Base-by-base conservation (phyloP, 371 early-diverging fungal genomes). In the Apophysomyces ossiformis region DNA sequence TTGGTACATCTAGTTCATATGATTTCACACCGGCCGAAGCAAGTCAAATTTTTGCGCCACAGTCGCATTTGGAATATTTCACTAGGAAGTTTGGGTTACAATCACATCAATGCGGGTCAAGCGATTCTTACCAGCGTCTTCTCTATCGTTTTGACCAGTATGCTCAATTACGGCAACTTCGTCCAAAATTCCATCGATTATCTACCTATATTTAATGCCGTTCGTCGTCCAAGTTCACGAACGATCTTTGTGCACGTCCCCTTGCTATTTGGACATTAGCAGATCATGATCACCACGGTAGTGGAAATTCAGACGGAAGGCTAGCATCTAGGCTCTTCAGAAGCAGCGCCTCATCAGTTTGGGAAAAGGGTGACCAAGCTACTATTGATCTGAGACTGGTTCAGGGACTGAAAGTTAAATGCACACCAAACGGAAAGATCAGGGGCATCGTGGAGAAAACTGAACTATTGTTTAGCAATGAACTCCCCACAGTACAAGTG, bases 61-160 rank as follows among this genome's bases (percentile, higher is more conserved):
- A n/a, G n/a, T n/a, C n/a, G n/a, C n/a, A n/a, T n/a, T n/a, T n/a
- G n/a, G n/a, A n/a, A n/a, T n/a, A n/a, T n/a, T n/a, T n/a, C n/a
- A n/a, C n/a, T n/a, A n/a, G n/a, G n/a, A n/a, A n/a, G 46, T 15
- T 46, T 46, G 46, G 46, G 46, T 46, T 46, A 46, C 46, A 46
- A 46, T 46, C 46, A 46, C 46, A 46, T 46, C 46, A 46, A 46
- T 46, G 46, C 46, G 46, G n/a, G 46, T 46, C 46, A 46, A 46
- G 5, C 46, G 16, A 46, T 69, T 69, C 63, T 64, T 32, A 56
- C 7, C 62, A 69, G 61, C 36, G 58, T 50, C 54, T 69, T 18
- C 69, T 69, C 36, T 65, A 69, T 69, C 65, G 62, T 16, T 69
- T 69, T 46, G 65, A 69, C 62, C 63, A 69, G 44, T 59, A 61